Percentiles rank a stretch among this genome's conserved stretches.
These are phyloP conservation scores for Dictyostelium capitatum DNA, from an alignment of 78 protist genomes.

Conservation along the genomic window DNA sequence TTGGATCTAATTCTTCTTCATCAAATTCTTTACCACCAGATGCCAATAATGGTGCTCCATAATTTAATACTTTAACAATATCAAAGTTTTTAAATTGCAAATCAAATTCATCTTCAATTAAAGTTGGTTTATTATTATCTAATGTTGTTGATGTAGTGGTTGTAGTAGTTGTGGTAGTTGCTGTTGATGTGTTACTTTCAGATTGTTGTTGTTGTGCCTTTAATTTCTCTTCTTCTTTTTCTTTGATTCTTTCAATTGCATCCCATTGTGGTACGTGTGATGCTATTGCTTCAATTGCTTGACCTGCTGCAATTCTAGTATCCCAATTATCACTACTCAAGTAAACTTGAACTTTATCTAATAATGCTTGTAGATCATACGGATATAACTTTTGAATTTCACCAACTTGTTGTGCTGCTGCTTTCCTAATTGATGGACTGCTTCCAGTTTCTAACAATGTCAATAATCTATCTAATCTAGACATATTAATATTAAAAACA, in stretches of 20 bases:
- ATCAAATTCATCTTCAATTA: conserved; percentile 43
- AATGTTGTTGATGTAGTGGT: background rate
- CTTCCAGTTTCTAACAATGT: conserved; percentile 68
- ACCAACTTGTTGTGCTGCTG: conserved; percentile 83
- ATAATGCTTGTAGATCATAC: conserved; percentile 56
- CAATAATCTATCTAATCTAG: conserved; percentile 75
- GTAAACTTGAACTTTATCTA: conserved; percentile 48
- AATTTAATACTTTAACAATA: conserved; percentile 51
- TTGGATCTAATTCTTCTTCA: background rate
- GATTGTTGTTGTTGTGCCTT: background rate
- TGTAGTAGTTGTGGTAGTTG: conserved; percentile 13
- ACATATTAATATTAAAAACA: background rate
- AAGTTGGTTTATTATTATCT: too few relatives aligned
- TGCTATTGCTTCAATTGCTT: conserved; percentile 78
- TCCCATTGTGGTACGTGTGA: conserved; percentile 74
- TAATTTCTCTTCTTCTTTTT: background rate
- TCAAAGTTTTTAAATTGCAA: conserved; percentile 83
- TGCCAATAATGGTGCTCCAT: conserved; percentile 76
- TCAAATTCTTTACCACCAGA: conserved; percentile 70
- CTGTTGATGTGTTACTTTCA: background rate
- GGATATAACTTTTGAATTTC: conserved; percentile 72
- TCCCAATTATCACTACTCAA: conserved; percentile 69
- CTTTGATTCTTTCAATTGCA: conserved; percentile 14
- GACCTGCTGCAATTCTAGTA: conserved; percentile 86
- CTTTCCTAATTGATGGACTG: conserved; percentile 56